Percentiles rank a stretch among this genome's conserved stretches.
These are phyloP conservation scores for Hysterangium stoloniferum DNA, from an alignment of 768 basidiomycete genomes.

Conservation along the genomic window DNA sequence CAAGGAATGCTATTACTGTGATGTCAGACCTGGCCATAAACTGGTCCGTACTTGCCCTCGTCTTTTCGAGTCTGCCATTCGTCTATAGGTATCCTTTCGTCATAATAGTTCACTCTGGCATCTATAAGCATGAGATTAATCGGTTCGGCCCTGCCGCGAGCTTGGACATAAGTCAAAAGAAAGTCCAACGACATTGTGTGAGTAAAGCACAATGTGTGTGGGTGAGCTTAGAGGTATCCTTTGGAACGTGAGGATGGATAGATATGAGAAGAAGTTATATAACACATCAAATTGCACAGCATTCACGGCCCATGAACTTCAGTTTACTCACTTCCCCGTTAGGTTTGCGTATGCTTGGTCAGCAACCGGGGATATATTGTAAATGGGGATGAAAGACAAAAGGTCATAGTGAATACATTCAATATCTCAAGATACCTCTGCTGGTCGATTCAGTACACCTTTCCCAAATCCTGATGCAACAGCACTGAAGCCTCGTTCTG, in stretches of 20 bases:
- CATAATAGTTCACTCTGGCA: background rate
- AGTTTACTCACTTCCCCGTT: too few species aligned
- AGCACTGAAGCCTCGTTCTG: slow-evolving; percentile 59
- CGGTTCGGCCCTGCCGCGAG: background rate
- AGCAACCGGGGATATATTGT: background rate
- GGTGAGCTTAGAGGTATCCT: too few species aligned
- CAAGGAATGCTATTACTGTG: background rate
- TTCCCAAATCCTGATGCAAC: slow-evolving; percentile 64
- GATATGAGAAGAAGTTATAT: too few species aligned
- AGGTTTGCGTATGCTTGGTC: too few species aligned
- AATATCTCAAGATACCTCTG: slow-evolving; percentile 15
- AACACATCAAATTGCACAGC: too few species aligned
- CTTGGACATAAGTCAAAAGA: background rate
- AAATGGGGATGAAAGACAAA: background rate
- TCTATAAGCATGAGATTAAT: slow-evolving; percentile 1
- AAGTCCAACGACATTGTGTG: background rate
- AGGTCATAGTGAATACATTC: background rate
- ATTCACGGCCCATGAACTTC: too few species aligned
- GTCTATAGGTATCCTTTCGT: background rate
- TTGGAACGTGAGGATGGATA: too few species aligned
- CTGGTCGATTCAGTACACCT: slow-evolving; percentile 40
- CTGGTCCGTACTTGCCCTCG: background rate
- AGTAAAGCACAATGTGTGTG: too few species aligned
- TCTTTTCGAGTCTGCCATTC: slow-evolving; percentile 1
- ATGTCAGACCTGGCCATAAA: slow-evolving; percentile 2